Base-by-base conservation (phyloP, 106 monocot species). In the Apostasia shenzhenica region DNA sequence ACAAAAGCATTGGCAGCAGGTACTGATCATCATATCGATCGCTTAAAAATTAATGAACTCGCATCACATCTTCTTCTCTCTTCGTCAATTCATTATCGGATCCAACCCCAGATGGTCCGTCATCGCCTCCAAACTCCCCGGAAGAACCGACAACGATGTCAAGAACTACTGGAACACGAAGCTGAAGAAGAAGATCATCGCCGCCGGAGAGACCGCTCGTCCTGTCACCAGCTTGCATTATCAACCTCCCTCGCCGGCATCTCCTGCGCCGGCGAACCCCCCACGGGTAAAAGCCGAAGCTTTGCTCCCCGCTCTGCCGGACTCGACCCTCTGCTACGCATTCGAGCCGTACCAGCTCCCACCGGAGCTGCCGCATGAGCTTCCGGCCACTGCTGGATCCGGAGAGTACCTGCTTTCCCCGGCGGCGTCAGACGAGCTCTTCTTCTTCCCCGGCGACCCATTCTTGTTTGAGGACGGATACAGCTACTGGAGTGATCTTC, bases 131-230 rank as follows among this genome's bases (percentile, higher is more conserved):
- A 80, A 81, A 4, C 68, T 87, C 51, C 60, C 72, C 3, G 81
- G 87, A 44, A 80, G 83, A 75, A 87, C 83, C 2, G 87, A 87
- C 72, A 87, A 87, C n/a, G 87, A 83, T 59, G 76, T 87, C 6
- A 87, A 87, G 72, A 88, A 84, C 76, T 68, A 83, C 69, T 88
- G 83, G 87, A 83, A 83, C 72, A 81, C 87, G 7, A 88, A 81
- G 72, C 69, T 88, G 0, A 84, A 81, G 75, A 81, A 81, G 70
- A 71, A 75, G 59, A 13, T 82, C 10, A 6, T 68, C 41, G 53
- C 52, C 4, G 42, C 41, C 6, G 41, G 40, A 54, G 42, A 42
- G n/a, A 13, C 41, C n/a, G 9, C 8, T n/a, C 6, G 12, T 12
- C 40, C 41, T 5, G 12, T 49, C 11, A 2, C 6, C 51, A 26